Percentiles rank a stretch among this genome's conserved stretches.
Conservation (phyloP, 208 protist genomes). For the Sergeia podlipaevii region DNA sequence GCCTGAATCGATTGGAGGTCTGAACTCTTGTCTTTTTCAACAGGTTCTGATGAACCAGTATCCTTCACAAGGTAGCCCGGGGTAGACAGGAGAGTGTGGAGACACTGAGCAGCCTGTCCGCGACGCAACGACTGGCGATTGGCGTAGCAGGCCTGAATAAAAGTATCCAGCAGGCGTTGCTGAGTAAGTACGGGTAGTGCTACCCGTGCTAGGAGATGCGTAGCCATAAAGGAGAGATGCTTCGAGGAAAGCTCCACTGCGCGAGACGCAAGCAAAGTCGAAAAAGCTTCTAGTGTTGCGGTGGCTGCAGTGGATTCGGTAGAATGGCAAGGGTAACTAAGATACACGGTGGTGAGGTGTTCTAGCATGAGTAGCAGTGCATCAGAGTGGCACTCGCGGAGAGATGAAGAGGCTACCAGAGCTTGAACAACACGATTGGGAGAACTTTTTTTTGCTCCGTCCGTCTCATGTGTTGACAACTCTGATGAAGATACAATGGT, state of each 20-base stretch:
- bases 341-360: constrained; percentile 11
- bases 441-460: no score
- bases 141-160: constrained; percentile 20
- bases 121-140: constrained; percentile 20
- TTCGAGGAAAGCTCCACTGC: constrained; percentile 27
- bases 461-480: no score
- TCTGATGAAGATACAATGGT: no score
- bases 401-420: no score
- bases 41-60: no score
- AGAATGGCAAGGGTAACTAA: constrained; percentile 2
- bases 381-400: constrained; percentile 21
- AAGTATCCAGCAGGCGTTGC: constrained; percentile 4
- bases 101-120: constrained; percentile 11
- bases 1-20: no score
- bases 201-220: not conserved
- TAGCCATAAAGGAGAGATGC: constrained; percentile 21
- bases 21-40: no score
- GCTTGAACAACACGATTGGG: no score
- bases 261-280: not conserved
- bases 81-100: constrained; percentile 21
- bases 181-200: not conserved
- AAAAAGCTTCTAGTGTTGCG: no score
- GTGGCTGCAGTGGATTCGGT: no score
- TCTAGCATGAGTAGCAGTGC: constrained; percentile 44
- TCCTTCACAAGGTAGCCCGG: not conserved